Base-by-base conservation (phyloP, 257 asterid genomes). In the Solanum acaule region DNA sequence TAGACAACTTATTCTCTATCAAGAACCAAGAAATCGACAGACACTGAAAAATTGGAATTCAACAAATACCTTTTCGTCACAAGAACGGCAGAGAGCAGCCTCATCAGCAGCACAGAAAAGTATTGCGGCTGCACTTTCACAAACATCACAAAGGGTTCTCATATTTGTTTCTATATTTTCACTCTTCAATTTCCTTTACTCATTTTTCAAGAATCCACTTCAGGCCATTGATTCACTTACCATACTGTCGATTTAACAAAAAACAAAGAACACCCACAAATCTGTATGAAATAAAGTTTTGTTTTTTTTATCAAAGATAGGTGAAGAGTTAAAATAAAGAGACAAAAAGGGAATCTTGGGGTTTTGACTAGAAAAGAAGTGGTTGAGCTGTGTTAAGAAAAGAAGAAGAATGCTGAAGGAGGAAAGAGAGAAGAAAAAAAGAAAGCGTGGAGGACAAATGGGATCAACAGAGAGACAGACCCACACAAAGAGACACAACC, bases 31-130 rank as follows among this genome's bases (percentile, higher is more conserved):
- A 81, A 81, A 16, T 46, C 38, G 10, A 81, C 12, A 3, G 11
- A 18, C 56, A 49, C 86, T 29, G 70, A 49, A 81, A 44, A 49
- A 18, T 9, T 49, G 70, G 70, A 82, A 82, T 46, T 82, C 10
- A 1, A 18, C 5, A 16, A 18, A 49, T 82, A 96, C 99, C 98
- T 96, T 93, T 37, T 96, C 94, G 85, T 96, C 99, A 86, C 99
- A 96, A 76, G 97, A 90, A 73, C 93, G 94, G 79, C 98, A 96
- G 18, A 96, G 97, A 88, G 98, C 94, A 87, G 98, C 99, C 94
- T 96, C 99, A 81, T 96, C 99, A 73, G 99, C 99, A 56, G 98
- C 98, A 89, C 99, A 95, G 90, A 96, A 96, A 40, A 96, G 86
- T 89, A 93, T 92, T 34, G 99, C 99, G 81, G 98, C 98, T 61